Percentiles rank a stretch among this genome's conserved stretches.
These are phyloP conservation scores for Zostera marina DNA, from an alignment of 116 monocot species.

Conservation along the genomic window DNA sequence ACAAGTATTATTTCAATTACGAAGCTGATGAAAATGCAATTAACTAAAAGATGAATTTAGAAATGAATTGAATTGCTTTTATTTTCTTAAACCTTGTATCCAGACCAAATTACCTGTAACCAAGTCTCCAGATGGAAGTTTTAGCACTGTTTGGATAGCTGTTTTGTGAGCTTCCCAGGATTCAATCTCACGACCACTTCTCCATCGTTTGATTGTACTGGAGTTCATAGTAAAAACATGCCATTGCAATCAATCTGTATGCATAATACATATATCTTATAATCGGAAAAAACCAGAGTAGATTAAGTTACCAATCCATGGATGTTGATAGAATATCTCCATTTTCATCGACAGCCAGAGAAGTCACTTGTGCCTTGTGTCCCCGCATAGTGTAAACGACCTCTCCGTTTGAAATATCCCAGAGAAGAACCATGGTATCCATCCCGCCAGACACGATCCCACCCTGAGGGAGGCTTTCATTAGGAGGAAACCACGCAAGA, in stretches of 20 bases:
- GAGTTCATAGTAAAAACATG: constrained; percentile 4
- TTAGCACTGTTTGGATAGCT: constrained; percentile 68
- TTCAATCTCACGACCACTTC: constrained; percentile 44
- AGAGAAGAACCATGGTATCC: constrained; percentile 67
- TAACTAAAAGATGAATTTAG: no score
- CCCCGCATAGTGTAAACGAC: constrained; percentile 62
- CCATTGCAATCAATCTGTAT: not conserved
- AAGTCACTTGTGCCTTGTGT: constrained; percentile 67
- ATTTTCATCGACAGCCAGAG: constrained; percentile 45
- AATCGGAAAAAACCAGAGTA: not conserved
- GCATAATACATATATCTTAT: not conserved
- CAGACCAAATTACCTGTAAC: constrained; percentile 31
- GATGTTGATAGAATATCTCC: constrained; percentile 81
- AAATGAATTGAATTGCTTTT: no score
- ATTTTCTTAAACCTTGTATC: no score
- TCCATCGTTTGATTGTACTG: constrained; percentile 74
- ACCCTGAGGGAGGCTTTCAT: constrained; percentile 48
- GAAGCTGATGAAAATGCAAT: no score
- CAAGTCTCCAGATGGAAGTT: constrained; percentile 63
- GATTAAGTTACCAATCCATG: constrained; percentile 51
- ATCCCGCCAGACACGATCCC: constrained; percentile 87
- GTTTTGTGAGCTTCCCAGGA: constrained; percentile 78
- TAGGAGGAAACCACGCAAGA: constrained; percentile 65
- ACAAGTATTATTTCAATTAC: no score
- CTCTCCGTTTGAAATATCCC: constrained; percentile 51